phyloP scores from a whole-genome alignment of 345 rosid species.

The Angophora floribunda region DNA sequence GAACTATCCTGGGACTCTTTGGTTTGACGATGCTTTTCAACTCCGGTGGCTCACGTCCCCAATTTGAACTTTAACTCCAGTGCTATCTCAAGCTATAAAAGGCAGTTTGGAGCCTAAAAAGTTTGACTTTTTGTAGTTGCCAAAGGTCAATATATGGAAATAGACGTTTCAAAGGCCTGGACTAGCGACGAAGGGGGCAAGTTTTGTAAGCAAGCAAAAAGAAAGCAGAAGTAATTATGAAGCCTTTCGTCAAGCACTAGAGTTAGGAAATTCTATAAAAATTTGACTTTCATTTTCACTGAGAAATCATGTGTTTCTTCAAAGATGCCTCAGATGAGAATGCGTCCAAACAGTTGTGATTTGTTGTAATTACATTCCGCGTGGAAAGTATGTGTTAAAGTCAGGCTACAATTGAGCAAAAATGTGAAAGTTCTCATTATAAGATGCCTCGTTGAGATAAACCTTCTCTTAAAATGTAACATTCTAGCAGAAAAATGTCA shows the following conservation, averaged over 20 bases:
- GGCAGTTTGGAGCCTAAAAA: not conserved
- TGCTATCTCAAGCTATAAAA: not conserved
- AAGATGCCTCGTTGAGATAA: not conserved
- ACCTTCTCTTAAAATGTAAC: not conserved
- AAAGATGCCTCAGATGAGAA: not conserved
- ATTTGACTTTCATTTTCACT: not conserved
- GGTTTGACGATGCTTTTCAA: not conserved
- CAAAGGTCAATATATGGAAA: not conserved
- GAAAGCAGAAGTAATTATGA: not conserved
- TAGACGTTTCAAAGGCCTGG: not conserved
- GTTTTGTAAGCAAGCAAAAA: not conserved
- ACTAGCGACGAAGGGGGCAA: not conserved
- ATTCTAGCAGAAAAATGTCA: not conserved
- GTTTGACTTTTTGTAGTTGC: not conserved
- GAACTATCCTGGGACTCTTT: not conserved
- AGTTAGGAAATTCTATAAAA: not conserved
- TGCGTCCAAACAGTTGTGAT: not conserved
- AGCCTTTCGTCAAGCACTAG: not conserved
- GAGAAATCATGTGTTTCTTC: not conserved
- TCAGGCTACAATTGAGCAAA: not conserved
- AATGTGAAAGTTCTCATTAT: not conserved
- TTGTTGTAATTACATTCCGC: not conserved
- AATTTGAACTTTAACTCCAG: not conserved
- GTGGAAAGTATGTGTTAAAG: not conserved
- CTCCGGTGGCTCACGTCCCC: not conserved